These are phyloP conservation scores for Chaetothyriales sp. DNA, from an alignment of 2,329 filamentous ascomycete species.

Conservation along the genomic window DNA sequence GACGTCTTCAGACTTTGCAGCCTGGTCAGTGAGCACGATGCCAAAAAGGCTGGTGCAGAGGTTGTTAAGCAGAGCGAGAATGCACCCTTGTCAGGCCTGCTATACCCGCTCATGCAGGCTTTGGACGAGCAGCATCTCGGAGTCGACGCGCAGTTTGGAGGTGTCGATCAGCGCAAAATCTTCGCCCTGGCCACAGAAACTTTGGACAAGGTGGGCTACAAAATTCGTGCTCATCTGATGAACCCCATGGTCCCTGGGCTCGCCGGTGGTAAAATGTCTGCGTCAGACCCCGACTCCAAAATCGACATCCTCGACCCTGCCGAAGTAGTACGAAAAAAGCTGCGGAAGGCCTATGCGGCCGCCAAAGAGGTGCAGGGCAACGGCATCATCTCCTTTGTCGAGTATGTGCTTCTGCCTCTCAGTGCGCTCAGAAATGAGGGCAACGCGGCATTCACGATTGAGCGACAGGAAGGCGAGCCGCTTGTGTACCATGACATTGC, in stretches of 20 bases:
- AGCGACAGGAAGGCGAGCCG: conserved; percentile 47
- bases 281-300: conserved; percentile 59
- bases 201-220: conserved; percentile 73
- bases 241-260: conserved; percentile 85
- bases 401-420: conserved; percentile 72
- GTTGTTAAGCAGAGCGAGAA: conserved; percentile 85
- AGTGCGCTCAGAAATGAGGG: conserved; percentile 42
- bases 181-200: conserved; percentile 75
- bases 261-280: conserved; percentile 52
- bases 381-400: conserved; percentile 70
- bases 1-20: conserved; percentile 66
- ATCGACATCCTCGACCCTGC: conserved; percentile 79
- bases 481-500: conserved; percentile 65
- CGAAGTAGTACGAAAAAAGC: conserved; percentile 63
- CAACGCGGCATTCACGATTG: conserved; percentile 49
- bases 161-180: conserved; percentile 73
- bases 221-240: conserved; percentile 57
- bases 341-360: conserved; percentile 67
- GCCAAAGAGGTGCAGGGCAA: conserved; percentile 70
- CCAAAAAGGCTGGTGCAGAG: conserved; percentile 81
- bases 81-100: conserved; percentile 54
- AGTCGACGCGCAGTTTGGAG: conserved; percentile 79
- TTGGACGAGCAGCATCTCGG: conserved; percentile 81
- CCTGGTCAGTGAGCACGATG: conserved; percentile 60
- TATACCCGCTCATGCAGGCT: conserved; percentile 79